Percentiles rank a stretch among this genome's conserved stretches.
These are phyloP conservation scores for Penicillium waksmanii DNA, from an alignment of 495 filamentous ascomycete genomes.

Conservation along the genomic window DNA sequence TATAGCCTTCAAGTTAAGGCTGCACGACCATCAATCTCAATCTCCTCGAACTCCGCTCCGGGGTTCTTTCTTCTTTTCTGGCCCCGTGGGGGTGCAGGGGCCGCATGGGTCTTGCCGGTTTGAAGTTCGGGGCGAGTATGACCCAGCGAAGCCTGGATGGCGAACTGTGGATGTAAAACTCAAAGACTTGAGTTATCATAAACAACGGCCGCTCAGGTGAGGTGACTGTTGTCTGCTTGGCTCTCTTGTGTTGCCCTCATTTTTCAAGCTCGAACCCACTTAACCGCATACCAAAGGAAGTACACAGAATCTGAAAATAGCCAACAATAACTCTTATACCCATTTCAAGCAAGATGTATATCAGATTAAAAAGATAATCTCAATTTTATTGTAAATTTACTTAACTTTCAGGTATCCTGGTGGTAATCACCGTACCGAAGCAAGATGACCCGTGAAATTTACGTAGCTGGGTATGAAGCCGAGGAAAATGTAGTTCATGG, in stretches of 20 bases:
- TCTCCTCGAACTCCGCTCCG: conserved; percentile 52
- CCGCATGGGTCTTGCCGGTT: conserved; percentile 57
- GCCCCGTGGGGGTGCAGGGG: conserved; percentile 67
- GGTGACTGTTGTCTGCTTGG: neutral
- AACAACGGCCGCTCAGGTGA: conserved; percentile 34
- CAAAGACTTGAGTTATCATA: conserved; percentile 37
- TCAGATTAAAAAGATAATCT: neutral
- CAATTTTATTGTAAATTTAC: neutral
- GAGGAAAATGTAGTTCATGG: too few species aligned
- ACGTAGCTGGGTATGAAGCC: too few species aligned
- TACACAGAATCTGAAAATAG: conserved; percentile 6
- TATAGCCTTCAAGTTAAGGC: conserved; percentile 56
- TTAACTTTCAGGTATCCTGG: neutral
- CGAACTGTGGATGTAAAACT: conserved; percentile 36
- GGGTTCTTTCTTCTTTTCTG: conserved; percentile 65
- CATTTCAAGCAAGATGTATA: neutral
- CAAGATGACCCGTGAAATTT: too few species aligned
- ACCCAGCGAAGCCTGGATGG: conserved; percentile 54
- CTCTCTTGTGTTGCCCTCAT: neutral
- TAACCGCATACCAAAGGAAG: neutral
- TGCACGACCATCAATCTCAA: conserved; percentile 40
- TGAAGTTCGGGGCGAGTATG: conserved; percentile 63
- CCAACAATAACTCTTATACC: conserved; percentile 1
- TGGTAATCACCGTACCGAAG: neutral
- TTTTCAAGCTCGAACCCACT: neutral